Percentiles rank a stretch among this genome's conserved stretches.
These are phyloP conservation scores for Crithidia mellificae DNA, from an alignment of 208 protist genomes.

Conservation along the genomic window DNA sequence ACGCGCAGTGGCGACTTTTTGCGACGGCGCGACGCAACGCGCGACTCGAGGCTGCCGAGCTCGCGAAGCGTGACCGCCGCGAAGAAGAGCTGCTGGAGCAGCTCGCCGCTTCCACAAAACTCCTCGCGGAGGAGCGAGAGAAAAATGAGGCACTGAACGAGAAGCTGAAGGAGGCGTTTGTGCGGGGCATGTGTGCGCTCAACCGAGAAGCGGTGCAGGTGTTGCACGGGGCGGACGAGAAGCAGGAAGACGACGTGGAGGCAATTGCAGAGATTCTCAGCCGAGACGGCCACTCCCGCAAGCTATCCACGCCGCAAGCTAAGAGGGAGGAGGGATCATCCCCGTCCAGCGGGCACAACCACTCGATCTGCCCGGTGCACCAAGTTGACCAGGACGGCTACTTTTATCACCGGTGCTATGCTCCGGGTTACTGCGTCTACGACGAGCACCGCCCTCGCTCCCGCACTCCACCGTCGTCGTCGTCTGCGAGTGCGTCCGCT, in stretches of 20 bases:
- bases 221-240: constrained; percentile 46
- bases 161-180: constrained; percentile 75
- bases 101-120: constrained; percentile 35
- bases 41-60: constrained; percentile 28
- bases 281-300: constrained; percentile 20
- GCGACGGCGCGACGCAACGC: constrained; percentile 37
- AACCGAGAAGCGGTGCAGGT: constrained; percentile 91
- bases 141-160: constrained; percentile 60
- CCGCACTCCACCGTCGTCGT: constrained; percentile 8
- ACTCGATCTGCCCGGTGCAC: constrained; percentile 53
- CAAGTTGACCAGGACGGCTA: constrained; percentile 36
- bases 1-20: constrained; percentile 66
- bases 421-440: constrained; percentile 34
- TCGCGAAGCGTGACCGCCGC: constrained; percentile 32
- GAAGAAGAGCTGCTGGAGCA: constrained; percentile 53
- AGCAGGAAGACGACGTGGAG: constrained; percentile 41
- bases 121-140: constrained; percentile 37
- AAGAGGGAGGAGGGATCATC: constrained; percentile 5
- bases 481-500: background rate
- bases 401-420: constrained; percentile 80
- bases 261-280: constrained; percentile 61
- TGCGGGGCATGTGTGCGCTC: constrained; percentile 86
- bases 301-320: constrained; percentile 1
- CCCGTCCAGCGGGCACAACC: background rate
- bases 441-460: background rate